A percentile compares a stretch with the other conserved stretches of the same genome.
phyloP scores from a whole-genome alignment of 1,284 basidiomycete genomes.

The Boletellus deceptivus region DNA sequence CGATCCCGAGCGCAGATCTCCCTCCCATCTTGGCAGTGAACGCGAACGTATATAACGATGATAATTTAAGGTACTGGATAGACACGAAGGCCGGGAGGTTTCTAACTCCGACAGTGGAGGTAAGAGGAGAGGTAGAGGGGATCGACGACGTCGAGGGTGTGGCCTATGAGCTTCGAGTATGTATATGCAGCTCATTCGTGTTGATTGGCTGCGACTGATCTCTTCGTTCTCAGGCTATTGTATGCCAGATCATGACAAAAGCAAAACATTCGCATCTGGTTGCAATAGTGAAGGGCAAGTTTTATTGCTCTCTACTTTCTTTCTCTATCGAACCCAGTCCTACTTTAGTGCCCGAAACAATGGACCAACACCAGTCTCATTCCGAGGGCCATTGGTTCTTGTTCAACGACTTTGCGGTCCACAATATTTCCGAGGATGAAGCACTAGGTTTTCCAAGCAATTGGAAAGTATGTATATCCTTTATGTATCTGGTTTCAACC shows the following conservation, averaged over 20 bases:
- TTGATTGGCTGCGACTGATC: background rate
- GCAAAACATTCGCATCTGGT: constrained; percentile 83
- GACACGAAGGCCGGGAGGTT: constrained; percentile 51
- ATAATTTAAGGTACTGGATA: constrained; percentile 76
- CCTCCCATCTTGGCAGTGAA: constrained; percentile 91
- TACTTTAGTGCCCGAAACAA: constrained; percentile 61
- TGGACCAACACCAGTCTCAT: constrained; percentile 36
- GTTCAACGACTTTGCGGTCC: constrained; percentile 97
- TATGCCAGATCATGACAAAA: constrained; percentile 81
- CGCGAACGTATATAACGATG: constrained; percentile 76
- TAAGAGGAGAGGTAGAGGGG: constrained; percentile 59
- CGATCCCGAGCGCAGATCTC: constrained; percentile 64
- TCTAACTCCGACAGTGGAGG: constrained; percentile 51
- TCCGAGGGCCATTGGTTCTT: constrained; percentile 77
- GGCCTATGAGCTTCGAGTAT: constrained; percentile 72
- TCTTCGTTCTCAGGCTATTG: constrained; percentile 56
- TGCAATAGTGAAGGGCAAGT: constrained; percentile 77
- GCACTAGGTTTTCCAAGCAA: constrained; percentile 83
- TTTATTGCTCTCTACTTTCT: background rate
- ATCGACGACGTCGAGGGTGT: constrained; percentile 55
- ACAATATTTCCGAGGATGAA: constrained; percentile 80
- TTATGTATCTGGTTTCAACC: background rate
- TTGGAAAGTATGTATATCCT: constrained; percentile 74
- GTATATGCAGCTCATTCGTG: constrained; percentile 25
- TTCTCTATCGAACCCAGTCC: constrained; percentile 1